Evolutionary conservation across 176 grass and related monocot genomes (phyloP).

Genomic region (Dactylis glomerata): DNA sequence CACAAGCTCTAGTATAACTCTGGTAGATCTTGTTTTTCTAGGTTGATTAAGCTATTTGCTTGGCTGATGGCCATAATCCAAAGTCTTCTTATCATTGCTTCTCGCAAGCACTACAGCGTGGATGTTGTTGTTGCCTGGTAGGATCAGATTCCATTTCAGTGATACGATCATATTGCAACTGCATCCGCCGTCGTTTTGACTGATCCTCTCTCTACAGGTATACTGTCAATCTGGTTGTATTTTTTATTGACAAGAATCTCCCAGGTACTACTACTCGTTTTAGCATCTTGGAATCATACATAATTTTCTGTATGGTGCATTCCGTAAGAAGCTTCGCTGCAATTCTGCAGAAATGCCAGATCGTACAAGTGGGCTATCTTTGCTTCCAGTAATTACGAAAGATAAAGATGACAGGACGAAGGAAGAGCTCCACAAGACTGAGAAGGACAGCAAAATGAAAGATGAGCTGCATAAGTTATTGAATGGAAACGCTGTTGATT

Average conservation of each 20-base stretch:
- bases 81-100: slow-evolving; percentile 91
- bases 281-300: neutral
- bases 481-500: slow-evolving; percentile 63
- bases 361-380: slow-evolving; percentile 57
- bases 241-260: slow-evolving; percentile 86
- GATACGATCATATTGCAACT: neutral
- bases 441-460: slow-evolving; percentile 57
- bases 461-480: slow-evolving; percentile 77
- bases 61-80: slow-evolving; percentile 92
- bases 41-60: slow-evolving; percentile 78
- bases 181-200: neutral
- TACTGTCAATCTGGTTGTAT: slow-evolving; percentile 93
- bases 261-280: slow-evolving; percentile 42
- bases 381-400: slow-evolving; percentile 73
- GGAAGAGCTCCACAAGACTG: slow-evolving; percentile 58
- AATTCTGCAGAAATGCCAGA: slow-evolving; percentile 82
- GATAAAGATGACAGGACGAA: slow-evolving; percentile 64
- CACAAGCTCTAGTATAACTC: neutral
- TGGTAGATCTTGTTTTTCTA: slow-evolving; percentile 31
- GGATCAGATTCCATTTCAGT: slow-evolving; percentile 5
- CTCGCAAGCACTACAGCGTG: slow-evolving; percentile 93
- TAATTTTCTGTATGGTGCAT: neutral
- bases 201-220: slow-evolving; percentile 54
- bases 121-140: slow-evolving; percentile 99
- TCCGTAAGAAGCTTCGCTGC: slow-evolving; percentile 6